Percentiles rank a stretch among this genome's conserved stretches.
These are phyloP conservation scores for Solanum appendiculatum DNA, from an alignment of 257 asterid genomes.

Conservation along the genomic window DNA sequence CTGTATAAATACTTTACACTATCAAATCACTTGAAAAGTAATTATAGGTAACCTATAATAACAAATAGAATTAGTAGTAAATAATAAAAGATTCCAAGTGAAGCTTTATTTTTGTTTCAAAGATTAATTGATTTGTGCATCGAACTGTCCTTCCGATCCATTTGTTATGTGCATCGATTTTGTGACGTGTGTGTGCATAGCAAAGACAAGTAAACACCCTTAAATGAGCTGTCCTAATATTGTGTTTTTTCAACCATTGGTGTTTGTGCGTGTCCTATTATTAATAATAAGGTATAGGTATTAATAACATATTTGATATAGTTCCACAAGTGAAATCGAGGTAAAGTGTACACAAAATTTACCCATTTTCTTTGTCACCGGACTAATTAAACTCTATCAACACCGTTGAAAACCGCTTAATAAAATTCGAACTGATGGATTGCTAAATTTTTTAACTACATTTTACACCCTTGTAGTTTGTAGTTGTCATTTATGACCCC, in stretches of 20 bases:
- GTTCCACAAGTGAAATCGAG: too few species aligned
- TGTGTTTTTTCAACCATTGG: too few species aligned
- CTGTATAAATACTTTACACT: not conserved
- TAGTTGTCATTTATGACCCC: not conserved
- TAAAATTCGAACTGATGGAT: not conserved
- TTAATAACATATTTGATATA: too few species aligned
- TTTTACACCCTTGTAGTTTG: not conserved
- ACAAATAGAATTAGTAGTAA: not conserved
- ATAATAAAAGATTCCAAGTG: not conserved
- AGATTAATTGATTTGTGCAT: not conserved
- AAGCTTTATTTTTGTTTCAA: not conserved
- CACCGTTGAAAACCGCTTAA: not conserved
- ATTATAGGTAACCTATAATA: too few species aligned
- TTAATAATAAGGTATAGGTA: not conserved
- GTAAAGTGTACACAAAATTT: too few species aligned
- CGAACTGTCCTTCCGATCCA: not conserved
- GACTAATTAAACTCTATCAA: not conserved
- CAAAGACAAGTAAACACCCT: not conserved
- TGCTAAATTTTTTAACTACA: not conserved
- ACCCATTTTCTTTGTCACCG: conserved; percentile 9
- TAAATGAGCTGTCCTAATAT: not conserved
- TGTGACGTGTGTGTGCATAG: not conserved
- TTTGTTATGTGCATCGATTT: not conserved
- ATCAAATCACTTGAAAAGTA: not conserved
- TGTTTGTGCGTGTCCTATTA: not conserved